Conservation (phyloP, 441 rosid genomes). For the Raphanus hybrid region DNA sequence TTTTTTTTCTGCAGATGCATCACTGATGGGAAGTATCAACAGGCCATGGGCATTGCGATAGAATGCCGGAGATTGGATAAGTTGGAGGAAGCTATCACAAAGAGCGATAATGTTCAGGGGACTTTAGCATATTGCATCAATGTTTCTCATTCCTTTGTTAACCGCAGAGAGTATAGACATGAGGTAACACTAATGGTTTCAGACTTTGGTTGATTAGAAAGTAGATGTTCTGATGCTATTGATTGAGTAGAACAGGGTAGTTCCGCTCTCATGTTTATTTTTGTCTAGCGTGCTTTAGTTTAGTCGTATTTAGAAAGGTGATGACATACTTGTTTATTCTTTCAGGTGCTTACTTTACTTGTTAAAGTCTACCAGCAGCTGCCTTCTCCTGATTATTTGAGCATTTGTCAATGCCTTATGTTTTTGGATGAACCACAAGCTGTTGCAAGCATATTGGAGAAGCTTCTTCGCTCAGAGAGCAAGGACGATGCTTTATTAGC, state of each 20-base stretch:
- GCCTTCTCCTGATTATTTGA: constrained; percentile 93
- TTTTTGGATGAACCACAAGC: constrained; percentile 90
- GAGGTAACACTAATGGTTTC: constrained; percentile 59
- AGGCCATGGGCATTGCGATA: constrained; percentile 98
- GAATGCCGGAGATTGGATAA: constrained; percentile 97
- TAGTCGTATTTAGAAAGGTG: constrained; percentile 16
- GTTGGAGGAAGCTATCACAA: constrained; percentile 91
- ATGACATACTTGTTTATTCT: constrained; percentile 32
- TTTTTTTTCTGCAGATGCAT: constrained; percentile 67
- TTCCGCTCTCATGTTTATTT: background rate
- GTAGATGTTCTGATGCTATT: background rate
- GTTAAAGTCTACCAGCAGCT: constrained; percentile 85
- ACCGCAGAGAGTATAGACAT: constrained; percentile 86
- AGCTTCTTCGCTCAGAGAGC: constrained; percentile 81
- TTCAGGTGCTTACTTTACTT: constrained; percentile 89
- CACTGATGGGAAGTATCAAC: constrained; percentile 91
- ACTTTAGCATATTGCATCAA: constrained; percentile 82
- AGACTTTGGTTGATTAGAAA: background rate
- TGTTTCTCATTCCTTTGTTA: constrained; percentile 86
- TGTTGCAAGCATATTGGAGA: constrained; percentile 86
- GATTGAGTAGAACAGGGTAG: constrained; percentile 6
- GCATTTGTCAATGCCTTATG: constrained; percentile 97
- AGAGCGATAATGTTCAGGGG: constrained; percentile 87
- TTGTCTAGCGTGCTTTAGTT: background rate
- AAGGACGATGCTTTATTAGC: constrained; percentile 89